Evolutionary conservation across 2,329 filamentous ascomycete genomes (phyloP), one percentile per base, ranked within the genome.

Genomic region (Albophoma yamanashiensis): DNA sequence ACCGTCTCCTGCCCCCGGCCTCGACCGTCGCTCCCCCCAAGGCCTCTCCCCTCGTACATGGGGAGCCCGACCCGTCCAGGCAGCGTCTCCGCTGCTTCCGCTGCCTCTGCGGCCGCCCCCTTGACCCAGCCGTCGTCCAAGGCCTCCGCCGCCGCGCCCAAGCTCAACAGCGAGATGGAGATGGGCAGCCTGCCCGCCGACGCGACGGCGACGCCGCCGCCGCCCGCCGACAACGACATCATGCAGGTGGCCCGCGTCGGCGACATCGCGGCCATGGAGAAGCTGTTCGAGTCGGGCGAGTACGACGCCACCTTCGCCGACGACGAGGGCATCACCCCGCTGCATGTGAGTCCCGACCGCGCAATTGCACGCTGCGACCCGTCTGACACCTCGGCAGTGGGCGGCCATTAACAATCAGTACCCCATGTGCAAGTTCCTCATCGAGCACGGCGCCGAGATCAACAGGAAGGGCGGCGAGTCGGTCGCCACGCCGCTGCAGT

Each of bases 391-490:
- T 55, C 66, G 5, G 58, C 71, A 99, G 91, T 99, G 94, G 94
- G 94, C 94, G 55, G 91, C 95, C 43, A 97, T 99, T 74, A 99
- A 99, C 78, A 97, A 97, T 71, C 94, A 97, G 73, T 95, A 93
- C 77, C 90, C 91, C 66, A 92, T 97, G 80, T 97, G 93, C 83
- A 93, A 94, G 74, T 97, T 95, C 75, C 86, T 99, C 53, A 84
- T 99, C 71, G 89, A 84, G 57, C 76, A 79, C 64, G 92, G 92
- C 69, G 94, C 92, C 70, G 89, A 96, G 71, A 89, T 97, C 69
- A 97, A 99, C 76, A 88, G 87, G 64, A 96, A 95, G 74, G 94
- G 95, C 73, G 94, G 94, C 73, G 93, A 97, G 70, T 96, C 92
- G 12, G 83, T 96, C 50, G 93, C 94, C 20, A 97, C 94, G 52